Conservation (phyloP, 371 early-diverging fungal species). For the Synchytrium microbalum region DNA sequence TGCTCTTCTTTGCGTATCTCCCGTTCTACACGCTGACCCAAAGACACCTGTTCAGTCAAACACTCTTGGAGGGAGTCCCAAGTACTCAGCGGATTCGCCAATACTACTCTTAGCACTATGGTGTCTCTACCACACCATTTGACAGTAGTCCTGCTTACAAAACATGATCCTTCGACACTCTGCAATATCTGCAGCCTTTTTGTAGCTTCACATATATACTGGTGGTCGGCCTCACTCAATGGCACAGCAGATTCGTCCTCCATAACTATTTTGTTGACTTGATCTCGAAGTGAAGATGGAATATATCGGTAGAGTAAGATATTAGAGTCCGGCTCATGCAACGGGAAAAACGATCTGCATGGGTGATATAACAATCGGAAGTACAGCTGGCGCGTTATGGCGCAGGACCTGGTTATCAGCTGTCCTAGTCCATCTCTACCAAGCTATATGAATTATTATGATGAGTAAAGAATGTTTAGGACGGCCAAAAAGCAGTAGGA, state of each 20-base stretch:
- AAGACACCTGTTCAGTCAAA: no score
- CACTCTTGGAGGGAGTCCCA: no score
- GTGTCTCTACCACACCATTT: conserved; percentile 15
- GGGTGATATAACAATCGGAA: conserved; percentile 26
- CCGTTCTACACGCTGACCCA: no score
- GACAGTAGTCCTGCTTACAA: conserved; percentile 22
- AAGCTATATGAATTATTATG: no score
- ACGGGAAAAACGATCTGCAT: conserved; percentile 24
- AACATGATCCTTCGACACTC: conserved; percentile 17
- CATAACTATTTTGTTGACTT: conserved; percentile 4
- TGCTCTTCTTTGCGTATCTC: no score
- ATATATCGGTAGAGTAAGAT: conserved; percentile 39
- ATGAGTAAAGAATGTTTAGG: no score
- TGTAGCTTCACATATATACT: conserved; percentile 21
- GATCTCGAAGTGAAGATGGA: conserved; percentile 11
- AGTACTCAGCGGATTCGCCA: conserved; percentile 41
- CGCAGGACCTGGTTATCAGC: conserved; percentile 34
- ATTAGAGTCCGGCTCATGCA: conserved; percentile 37
- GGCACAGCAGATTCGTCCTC: conserved; percentile 16
- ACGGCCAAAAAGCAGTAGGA: no score
- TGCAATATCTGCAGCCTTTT: conserved; percentile 16
- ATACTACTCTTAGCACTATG: conserved; percentile 39
- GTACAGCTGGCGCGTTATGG: conserved; percentile 36
- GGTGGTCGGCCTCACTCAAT: conserved; percentile 21
- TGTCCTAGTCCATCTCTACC: conserved; percentile 43